Conservation (phyloP, 2,329 filamentous ascomycete genomes). For the Passalora sequoiae region DNA sequence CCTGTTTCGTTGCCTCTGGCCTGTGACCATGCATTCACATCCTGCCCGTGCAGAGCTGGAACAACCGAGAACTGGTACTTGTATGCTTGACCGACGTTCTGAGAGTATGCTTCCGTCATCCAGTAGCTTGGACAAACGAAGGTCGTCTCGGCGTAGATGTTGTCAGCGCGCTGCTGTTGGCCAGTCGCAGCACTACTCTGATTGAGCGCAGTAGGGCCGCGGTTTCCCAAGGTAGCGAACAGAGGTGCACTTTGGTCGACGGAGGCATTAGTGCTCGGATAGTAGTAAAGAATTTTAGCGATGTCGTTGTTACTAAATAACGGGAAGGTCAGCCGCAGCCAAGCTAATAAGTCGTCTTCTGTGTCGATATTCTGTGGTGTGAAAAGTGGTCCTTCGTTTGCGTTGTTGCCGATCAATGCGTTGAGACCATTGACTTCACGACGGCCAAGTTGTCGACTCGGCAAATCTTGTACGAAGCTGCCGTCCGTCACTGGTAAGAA, state of each 20-base stretch:
- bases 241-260: constrained; percentile 20
- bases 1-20: not conserved
- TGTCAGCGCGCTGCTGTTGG: constrained; percentile 51
- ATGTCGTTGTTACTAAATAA: constrained; percentile 40
- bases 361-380: constrained; percentile 43
- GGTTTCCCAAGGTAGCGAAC: constrained; percentile 32
- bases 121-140: constrained; percentile 52
- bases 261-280: constrained; percentile 32
- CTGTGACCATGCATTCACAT: not conserved
- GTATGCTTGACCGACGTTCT: constrained; percentile 33
- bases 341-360: constrained; percentile 37
- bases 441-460: constrained; percentile 35
- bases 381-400: constrained; percentile 48
- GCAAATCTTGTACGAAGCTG: constrained; percentile 35
- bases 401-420: constrained; percentile 43
- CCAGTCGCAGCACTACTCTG: constrained; percentile 47
- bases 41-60: constrained; percentile 36
- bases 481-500: constrained; percentile 44
- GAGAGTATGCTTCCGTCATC: constrained; percentile 47
- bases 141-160: constrained; percentile 52
- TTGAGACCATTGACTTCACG: constrained; percentile 38
- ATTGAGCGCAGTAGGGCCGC: constrained; percentile 46
- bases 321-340: constrained; percentile 39
- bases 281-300: constrained; percentile 36
- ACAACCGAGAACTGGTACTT: constrained; percentile 49